Percentiles rank a stretch among this genome's conserved stretches.
Evolutionary conservation across 2,329 filamentous ascomycete species (phyloP).

Genomic region (Fusarium continuum): DNA sequence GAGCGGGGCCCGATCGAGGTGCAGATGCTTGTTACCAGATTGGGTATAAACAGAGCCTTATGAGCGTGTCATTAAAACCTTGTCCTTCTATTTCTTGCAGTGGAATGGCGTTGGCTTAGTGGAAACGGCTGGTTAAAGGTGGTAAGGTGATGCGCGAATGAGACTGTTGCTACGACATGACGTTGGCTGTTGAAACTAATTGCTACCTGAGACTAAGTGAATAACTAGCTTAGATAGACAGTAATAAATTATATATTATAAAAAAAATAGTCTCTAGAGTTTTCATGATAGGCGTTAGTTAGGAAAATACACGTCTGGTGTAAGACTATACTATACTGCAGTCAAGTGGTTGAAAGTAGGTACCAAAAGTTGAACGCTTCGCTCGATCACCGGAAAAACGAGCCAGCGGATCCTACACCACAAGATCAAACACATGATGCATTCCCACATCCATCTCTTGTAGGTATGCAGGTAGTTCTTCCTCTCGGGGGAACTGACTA

Average conservation of each 20-base stretch:
- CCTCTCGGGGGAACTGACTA: background rate
- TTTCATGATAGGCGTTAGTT: slow-evolving; percentile 34
- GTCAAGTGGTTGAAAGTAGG: background rate
- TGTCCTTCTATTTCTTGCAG: background rate
- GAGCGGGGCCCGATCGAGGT: slow-evolving; percentile 10
- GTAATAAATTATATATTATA: background rate
- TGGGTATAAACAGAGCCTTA: slow-evolving; percentile 8
- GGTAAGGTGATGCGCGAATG: background rate
- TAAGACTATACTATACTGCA: slow-evolving; percentile 27
- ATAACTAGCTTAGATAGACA: background rate
- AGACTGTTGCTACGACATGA: background rate
- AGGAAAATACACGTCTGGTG: slow-evolving; percentile 36
- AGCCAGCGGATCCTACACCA: background rate
- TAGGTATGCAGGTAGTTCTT: background rate
- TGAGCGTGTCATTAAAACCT: background rate
- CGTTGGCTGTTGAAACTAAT: background rate
- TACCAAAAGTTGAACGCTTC: slow-evolving; percentile 27
- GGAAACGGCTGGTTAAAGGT: background rate
- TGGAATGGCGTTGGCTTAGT: background rate
- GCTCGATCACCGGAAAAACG: slow-evolving; percentile 8
- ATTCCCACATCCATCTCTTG: background rate
- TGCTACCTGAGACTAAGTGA: background rate
- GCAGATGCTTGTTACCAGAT: slow-evolving; percentile 4
- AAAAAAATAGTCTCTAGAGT: slow-evolving; percentile 18
- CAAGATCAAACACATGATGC: background rate